Evolutionary conservation across 2,329 filamentous ascomycete genomes (phyloP), one percentile per base, ranked within the genome.

Genomic region (Whalleya microplaca): DNA sequence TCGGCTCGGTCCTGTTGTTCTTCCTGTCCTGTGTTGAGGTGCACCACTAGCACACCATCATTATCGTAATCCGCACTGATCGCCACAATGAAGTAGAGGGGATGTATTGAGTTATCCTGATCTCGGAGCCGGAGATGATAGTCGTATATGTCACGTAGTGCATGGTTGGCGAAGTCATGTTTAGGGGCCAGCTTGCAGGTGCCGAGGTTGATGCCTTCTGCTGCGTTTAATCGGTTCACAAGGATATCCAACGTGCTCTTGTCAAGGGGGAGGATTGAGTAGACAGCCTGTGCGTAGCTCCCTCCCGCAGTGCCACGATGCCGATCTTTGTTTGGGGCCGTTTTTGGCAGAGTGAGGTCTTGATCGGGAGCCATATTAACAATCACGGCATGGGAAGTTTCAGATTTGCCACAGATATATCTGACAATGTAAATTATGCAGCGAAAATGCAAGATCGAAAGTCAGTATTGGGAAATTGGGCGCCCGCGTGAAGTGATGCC

Each of bases 31-130:
- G 32, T 37, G 32, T 37, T 12, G 9, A 37, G 32, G 32, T 45
- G 43, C 43, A 45, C 43, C 5, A 45, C 23, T 3, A 45, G 43
- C 43, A 45, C 43, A 20, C 20, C 43, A 20, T 45, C 19, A 6
- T 14, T 3, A 7, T 9, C 18, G 3, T 7, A 50, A 27, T 50
- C 45, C 2, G 32, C 42, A 16, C 19, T 23, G n/a, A 40, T 21
- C 14, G 42, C 53, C 12, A 55, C 47, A 42, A 55, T 47, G 48
- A 51, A 51, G 48, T 32, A 47, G 16, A 55, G 32, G 16, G 48
- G 48, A 20, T 50, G 52, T n/a, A 41, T 29, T n/a, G 41, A 45
- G 23, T 19, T 23, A 23, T 50, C 52, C 21, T 29, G 27, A 40
- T 50, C 41, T 5, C 46, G 52, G 4, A 55, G 46, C 20, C 29